These are phyloP conservation scores for Coccomyxa sp. DNA, from an alignment of 139 green algal genomes.

Conservation along the genomic window DNA sequence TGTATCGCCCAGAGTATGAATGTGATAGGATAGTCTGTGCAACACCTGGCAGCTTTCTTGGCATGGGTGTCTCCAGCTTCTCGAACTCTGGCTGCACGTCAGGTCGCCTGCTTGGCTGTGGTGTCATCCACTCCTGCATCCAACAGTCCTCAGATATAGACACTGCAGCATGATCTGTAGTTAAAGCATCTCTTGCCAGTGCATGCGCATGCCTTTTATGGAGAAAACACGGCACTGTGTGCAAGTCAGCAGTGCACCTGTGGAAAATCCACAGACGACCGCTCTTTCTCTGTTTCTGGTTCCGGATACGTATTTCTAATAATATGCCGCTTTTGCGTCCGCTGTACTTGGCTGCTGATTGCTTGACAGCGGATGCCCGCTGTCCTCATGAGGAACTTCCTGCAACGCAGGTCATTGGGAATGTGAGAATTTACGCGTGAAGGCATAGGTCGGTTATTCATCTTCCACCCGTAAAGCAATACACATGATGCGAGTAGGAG, in stretches of 20 bases:
- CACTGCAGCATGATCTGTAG: too few relatives aligned
- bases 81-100: conserved; percentile 96
- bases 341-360: background rate
- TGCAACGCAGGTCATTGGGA: too few relatives aligned
- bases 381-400: too few relatives aligned
- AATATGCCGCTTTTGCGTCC: background rate
- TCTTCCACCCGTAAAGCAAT: too few relatives aligned
- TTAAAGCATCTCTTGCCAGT: too few relatives aligned
- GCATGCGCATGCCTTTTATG: background rate
- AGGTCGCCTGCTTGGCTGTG: conserved; percentile 77
- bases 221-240: background rate
- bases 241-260: conserved; percentile 36
- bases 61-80: conserved; percentile 73
- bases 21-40: too few relatives aligned
- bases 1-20: too few relatives aligned
- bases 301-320: conserved; percentile 15
- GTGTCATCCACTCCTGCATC: conserved; percentile 87
- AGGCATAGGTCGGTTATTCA: too few relatives aligned
- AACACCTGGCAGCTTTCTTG: conserved; percentile 61
- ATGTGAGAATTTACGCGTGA: too few relatives aligned
- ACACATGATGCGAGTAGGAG: too few relatives aligned
- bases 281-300: conserved; percentile 81
- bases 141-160: too few relatives aligned
- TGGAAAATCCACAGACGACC: conserved; percentile 74
- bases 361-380: background rate